Base-by-base conservation (phyloP, 495 filamentous ascomycete genomes). In the Penicillium nucicola region DNA sequence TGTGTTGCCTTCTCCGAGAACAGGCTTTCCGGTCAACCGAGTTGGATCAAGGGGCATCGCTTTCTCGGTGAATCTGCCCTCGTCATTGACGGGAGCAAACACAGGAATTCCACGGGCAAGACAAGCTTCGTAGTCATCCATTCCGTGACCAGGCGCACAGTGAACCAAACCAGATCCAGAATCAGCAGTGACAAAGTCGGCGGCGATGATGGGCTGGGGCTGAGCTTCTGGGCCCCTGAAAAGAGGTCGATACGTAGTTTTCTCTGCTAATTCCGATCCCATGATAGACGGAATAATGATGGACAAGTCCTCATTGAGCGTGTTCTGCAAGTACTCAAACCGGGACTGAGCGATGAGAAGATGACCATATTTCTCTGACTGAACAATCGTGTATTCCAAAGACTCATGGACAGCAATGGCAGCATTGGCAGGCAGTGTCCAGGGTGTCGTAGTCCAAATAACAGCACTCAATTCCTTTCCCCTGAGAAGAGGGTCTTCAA, bases 371-470 rank as follows among this genome's bases (percentile, higher is more conserved):
- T 48, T 65, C 3, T 75, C 72, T 10, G 79, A 76, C 52, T 77
- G 65, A 30, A 95, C 69, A 43, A 97, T 70, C 20, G 71, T 70
- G 66, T 99, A 99, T 41, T 84, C 75, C 51, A 97, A 53, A 13
- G 84, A 80, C 2, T 81, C 63, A 53, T 86, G 79, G 22, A 97
- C 76, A 6, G 89, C 91, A 65, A 99, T 89, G 2, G 87, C 92
- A 56, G 80, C 80, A 64, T 99, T 99, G 14, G 95, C 90, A 2
- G 93, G 95, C 3, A 99, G 72, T 0, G 93, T 97, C 93, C 93
- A 99, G 1, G 93, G 95, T 2, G 92, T 97, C 0, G 93, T 99
- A 8, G 93, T 99, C 93, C 93, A 99, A 49, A 96, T 87, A 20
- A 93, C 83, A 18, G 86, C 90, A 60, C 76, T 85, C 25, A 96